Evolutionary conservation across 345 rosid genomes (phyloP), one percentile per base, ranked within the genome.

Genomic region (Salix brachista): DNA sequence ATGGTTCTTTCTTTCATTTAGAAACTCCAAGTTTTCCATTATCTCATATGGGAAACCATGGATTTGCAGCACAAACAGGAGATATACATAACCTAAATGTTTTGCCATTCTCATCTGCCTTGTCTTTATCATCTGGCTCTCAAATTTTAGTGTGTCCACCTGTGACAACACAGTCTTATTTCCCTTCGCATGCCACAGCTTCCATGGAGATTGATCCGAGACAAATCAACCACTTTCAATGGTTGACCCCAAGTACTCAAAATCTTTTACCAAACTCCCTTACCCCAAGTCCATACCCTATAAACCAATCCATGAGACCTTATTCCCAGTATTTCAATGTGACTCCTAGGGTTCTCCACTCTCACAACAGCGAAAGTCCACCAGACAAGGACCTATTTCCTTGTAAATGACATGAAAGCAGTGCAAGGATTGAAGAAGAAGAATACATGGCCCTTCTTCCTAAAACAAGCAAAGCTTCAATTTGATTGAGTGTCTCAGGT

Each of bases 211-310:
- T 54, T 39, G 76, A 80, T 75, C 76, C 82, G 12, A 71, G 83
- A 23, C 87, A 86, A 72, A 78, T 86, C 65, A 90, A 77, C 71
- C 91, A 85, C 19, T 85, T 85, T 71, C 92, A 89, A 46, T 81
- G 86, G 88, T 80, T 85, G 80, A 75, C 77, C 68, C 76, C 91
- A 25, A 80, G 56, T 64, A 66, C 86, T 41, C 87, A 87, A 80
- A 82, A 69, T 72, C 50, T 46, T 34, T 73, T 70, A 23, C 46
- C 81, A 36, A 79, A 68, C 44, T 60, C 77, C 23, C 58, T 61
- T 61, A 8, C 75, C n/a, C 68, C 81, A 62, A 69, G 36, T 46
- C 62, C 78, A 60, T 80, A 73, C 48, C 54, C 80, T 6, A 17
- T 67, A 32, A 80, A 58, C 68, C 81, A 84, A 72, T 32, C 85